phyloP scores from a whole-genome alignment of 148 eudicot genomes.

The Gaultheria prostrata region DNA sequence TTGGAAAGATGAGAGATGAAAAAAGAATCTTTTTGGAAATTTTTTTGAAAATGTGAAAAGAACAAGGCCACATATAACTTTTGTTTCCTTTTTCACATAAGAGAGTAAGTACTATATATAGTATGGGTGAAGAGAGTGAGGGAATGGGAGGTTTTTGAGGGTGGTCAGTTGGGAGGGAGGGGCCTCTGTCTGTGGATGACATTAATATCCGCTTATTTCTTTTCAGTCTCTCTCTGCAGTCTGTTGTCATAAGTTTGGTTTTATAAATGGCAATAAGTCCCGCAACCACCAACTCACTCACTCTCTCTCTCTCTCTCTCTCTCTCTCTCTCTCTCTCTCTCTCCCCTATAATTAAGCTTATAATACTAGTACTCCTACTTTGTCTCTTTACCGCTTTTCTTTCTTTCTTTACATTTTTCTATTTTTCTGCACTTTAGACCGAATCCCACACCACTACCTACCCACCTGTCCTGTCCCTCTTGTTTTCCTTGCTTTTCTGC shows the following conservation, averaged over 20 bases:
- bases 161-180: slow-evolving; percentile 8
- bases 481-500: neutral
- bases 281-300: neutral
- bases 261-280: neutral
- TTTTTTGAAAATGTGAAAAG: too few relatives aligned
- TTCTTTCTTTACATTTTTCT: neutral
- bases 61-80: too few relatives aligned
- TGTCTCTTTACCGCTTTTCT: neutral
- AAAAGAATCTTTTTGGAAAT: too few relatives aligned
- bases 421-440: slow-evolving; percentile 1
- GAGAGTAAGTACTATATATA: too few relatives aligned
- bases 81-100: too few relatives aligned
- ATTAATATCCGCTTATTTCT: neutral
- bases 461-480: too few relatives aligned
- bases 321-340: neutral
- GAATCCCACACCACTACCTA: neutral
- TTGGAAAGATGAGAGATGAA: too few relatives aligned
- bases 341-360: too few relatives aligned
- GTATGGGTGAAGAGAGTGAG: too few relatives aligned
- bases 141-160: slow-evolving; percentile 14
- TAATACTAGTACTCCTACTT: too few relatives aligned
- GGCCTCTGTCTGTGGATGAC: neutral
- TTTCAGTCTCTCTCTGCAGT: too few relatives aligned
- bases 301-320: neutral
- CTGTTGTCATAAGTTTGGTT: neutral